Base-by-base conservation (phyloP, 1,284 basidiomycete genomes). In the Athelia psychrophila region DNA sequence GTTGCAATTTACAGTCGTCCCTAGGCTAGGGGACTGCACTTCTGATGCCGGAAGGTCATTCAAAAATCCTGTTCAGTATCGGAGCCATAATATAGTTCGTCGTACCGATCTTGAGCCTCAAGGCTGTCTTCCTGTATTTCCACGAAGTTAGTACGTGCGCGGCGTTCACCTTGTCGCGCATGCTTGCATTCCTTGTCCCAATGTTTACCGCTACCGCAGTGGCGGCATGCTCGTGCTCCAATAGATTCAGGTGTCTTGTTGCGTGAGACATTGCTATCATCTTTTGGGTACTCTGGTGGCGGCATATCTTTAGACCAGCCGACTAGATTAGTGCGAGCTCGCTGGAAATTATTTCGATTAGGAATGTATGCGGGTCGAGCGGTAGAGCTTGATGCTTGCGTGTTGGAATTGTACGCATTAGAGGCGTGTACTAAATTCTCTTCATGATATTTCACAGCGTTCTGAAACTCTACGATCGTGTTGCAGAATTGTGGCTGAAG, bases 151-250 rank as follows among this genome's bases (percentile, higher is more conserved):
- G 51, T 50, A 20, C 63, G 46, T 22, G 60, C 63, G 2, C 24
- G 20, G 25, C 47, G 25, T 2, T 54, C 54, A 2, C 57, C 55
- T 50, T 62, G 49, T 18, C 20, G 49, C 1, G 52, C 47, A 48
- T 67, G 54, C 42, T 57, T 60, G 48, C 67, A 69, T 51, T 64
- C 61, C 8, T 52, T 42, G 46, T 73, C 68, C 71, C 70, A 73
- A 35, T 73, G 69, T 16, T 64, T 64, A 1, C 48, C 56, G 30
- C 66, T 69, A 8, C 71, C 68, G 49, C 71, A 74, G 27, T 69
- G 65, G 16, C 62, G 52, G 56, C 71, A 74, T 1, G 69, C 67
- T 33, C 66, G 40, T 16, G 63, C 64, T 6, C 64, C 62, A 42
- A 62, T 63, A 0, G 53, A 36, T 47, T 60, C 55, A 0, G 68